Base-by-base conservation (phyloP, 2,329 filamentous ascomycete genomes). In the Colletotrichum sidae region DNA sequence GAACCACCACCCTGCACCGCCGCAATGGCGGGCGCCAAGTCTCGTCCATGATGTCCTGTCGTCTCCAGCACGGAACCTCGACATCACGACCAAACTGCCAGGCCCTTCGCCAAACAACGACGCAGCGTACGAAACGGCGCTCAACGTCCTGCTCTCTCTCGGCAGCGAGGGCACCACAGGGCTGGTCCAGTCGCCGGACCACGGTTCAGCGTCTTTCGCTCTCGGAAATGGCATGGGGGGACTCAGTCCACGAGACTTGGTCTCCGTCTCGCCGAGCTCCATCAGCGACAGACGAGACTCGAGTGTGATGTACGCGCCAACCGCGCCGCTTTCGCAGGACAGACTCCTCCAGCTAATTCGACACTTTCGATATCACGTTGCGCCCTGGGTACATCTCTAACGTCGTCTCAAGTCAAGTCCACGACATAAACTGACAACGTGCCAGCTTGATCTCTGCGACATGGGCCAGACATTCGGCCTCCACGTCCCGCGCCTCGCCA, bases 341-440 rank as follows among this genome's bases (percentile, higher is more conserved):
- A 51, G 66, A 6, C 46, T 69, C 10, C 69, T 78, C 35, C 71
- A 72, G 35, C 68, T 82, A 2, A 59, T 83, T 11, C 75, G 79
- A n/a, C 74, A 81, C 57, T 83, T 81, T 58, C 73, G 79, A 49
- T 83, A 83, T 55, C 75, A 80, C 45, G 74, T 83, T 38, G 79
- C 80, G 6, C 77, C 80, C 17, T 83, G 81, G 80, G 80, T 82
- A 72, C 56, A 76, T 72, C 15, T 35, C 7, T 46, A 41, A 41
- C 34, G 8, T 5, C 17, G 15, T 12, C 41, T 42, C 6, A 15
- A 25, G 25, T 25, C 3, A 5, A 25, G 25, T 25, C 25, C 25
- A 25, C 25, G 25, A 5, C 25, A 4, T 4, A 25, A 9, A 34
- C 42, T 61, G 4, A 61, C 17, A 1, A 0, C 2, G 9, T 2